Base-by-base conservation (phyloP, 225 moss, liverwort and hornwort species). In the Marchantia paleacea region DNA sequence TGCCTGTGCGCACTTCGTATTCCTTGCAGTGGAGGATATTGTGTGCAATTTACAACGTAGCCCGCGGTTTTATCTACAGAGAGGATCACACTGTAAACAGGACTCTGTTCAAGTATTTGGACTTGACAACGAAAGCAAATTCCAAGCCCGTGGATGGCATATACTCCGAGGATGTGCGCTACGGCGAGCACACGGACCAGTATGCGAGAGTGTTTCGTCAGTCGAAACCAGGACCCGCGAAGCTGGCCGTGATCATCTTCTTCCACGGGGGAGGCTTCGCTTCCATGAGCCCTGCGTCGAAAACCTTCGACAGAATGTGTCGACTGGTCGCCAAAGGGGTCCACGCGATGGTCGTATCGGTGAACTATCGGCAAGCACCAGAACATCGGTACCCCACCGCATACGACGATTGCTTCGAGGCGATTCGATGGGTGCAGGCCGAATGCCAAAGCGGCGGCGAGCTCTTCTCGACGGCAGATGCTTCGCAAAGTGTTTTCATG, bases 261-360 rank as follows among this genome's bases (percentile, higher is more conserved):
- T 91, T 77, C 78, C 91, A 91, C 55, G 93, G 91, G 2, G 91
- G 93, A 6, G 93, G 93, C 54, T 93, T 93, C 54, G 80, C 86
- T 69, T 10, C 82, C n/a, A 50, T 89, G 75, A 57, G 85, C 52
- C 86, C 93, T 54, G 69, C 86, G 14, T 57, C 75, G 0, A 0
- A 3, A 0, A 4, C 13, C 7, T 91, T 87, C 58, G 93, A 91
- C 18, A 78, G n/a, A 13, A 85, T 88, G 20, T 91, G 91, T 55
- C 85, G 93, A 48, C 4, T 9, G 12, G 47, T 92, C 55, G 92
- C 86, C 0, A 87, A 82, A 68, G 50, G 39, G 20, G 80, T 76
- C n/a, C 69, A 77, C 49, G 87, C 84, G 4, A 73, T 92, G 10
- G 83, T 92, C n/a, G 62, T 92, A 77, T 92, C 92, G 26, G 89